Base-by-base conservation (phyloP, 2,329 filamentous ascomycete genomes). In the Thermothelomyces thermophilus region DNA sequence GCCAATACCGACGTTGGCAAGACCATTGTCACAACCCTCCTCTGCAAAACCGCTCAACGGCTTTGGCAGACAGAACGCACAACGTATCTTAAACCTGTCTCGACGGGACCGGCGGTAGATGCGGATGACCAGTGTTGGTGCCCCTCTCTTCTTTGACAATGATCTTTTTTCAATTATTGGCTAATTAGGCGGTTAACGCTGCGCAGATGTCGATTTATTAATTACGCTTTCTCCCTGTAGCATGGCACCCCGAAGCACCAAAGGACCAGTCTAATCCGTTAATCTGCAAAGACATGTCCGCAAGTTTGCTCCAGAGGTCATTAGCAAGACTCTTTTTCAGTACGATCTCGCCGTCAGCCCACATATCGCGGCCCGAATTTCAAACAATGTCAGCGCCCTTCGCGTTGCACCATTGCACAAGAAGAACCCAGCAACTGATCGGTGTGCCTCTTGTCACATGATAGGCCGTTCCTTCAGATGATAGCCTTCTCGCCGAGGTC, bases 1-100 rank as follows among this genome's bases (percentile, higher is more conserved):
- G 86, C 88, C 41, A 93, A 91, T 60, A 93, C 88, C 0, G 81
- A 87, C 57, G 86, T 93, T 22, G 88, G 88, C 56, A 94, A 94
- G 72, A 94, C 88, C 0, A 79, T 94, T 28, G 77, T 90, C 51
- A 84, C 85, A 2, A 89, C 86, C 0, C 67, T 89, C 11, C 71
- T 94, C 3, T 85, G 81, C 64, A 82, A 79, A 54, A 77, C 83
- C 8, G 75, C 82, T 3, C 70, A 68, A 33, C 71, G 68, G 22
- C 67, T 68, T 34, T 71, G 72, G 56, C 64, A 17, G 66, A 7
- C 68, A 17, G 73, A 76, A 40, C 67, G 69, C 17, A 75, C 82
- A 1, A 73, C 76, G 10, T 94, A 87, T 64, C 64, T 94, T 48
- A 94, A 94, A 65, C 88, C 88, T 0, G 82, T 94, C 2, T 91